A percentile compares a stretch with the other conserved stretches of the same genome.
These are phyloP conservation scores for Geotrichum carabidarum DNA, from an alignment of 1,139 yeast species.

Conservation along the genomic window DNA sequence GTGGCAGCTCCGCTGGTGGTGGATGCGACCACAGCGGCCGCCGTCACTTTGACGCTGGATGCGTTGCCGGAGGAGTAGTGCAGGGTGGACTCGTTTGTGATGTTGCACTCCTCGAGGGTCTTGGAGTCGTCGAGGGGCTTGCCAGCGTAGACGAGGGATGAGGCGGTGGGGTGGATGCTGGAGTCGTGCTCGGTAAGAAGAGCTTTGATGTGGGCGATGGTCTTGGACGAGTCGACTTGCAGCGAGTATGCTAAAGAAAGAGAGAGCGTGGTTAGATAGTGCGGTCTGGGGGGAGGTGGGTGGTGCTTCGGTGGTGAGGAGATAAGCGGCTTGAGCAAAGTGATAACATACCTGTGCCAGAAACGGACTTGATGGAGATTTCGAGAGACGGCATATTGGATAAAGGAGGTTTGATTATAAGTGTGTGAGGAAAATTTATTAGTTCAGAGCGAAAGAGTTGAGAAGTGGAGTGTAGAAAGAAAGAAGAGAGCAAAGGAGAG, in stretches of 20 bases:
- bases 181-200: constrained; percentile 15
- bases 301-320: too few species aligned
- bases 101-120: constrained; percentile 68
- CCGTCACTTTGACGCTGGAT: too few species aligned
- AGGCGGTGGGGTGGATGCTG: constrained; percentile 13
- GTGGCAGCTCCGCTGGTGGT: constrained; percentile 58
- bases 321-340: too few species aligned
- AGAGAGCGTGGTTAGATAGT: not conserved
- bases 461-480: too few species aligned
- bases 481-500: too few species aligned
- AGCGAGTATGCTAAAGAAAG: constrained; percentile 10
- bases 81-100: constrained; percentile 54
- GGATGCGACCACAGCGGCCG: too few species aligned
- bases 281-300: too few species aligned
- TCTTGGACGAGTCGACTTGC: constrained; percentile 17
- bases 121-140: constrained; percentile 75
- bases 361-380: constrained; percentile 16
- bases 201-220: constrained; percentile 16
- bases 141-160: constrained; percentile 41
- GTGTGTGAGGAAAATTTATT: too few species aligned
- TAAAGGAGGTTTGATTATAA: too few species aligned
- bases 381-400: constrained; percentile 10
- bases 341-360: constrained; percentile 13
- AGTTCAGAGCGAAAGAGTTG: too few species aligned
- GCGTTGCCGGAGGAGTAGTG: constrained; percentile 51